Base-by-base conservation (phyloP, 345 rosid genomes). In the Aquilaria malaccensis region DNA sequence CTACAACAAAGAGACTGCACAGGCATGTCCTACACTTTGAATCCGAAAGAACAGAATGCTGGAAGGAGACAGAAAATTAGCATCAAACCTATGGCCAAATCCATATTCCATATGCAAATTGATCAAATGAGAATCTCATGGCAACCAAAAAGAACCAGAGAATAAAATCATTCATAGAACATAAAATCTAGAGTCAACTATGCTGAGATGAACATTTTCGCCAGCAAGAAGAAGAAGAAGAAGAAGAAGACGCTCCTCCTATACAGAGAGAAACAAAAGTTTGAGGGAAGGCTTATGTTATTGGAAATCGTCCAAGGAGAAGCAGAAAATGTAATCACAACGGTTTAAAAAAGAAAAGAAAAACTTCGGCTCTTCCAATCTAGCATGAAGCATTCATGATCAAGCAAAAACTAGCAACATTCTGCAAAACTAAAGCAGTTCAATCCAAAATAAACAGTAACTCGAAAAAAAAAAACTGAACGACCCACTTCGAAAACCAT, bases 11-110 rank as follows among this genome's bases (percentile, higher is more conserved):
- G 50, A 83, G 55, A 60, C 77, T 81, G 66, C 76, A 81, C 55
- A 91, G 68, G 69, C 84, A 82, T 37, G 91, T 74, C 61, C 83
- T 79, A 65, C 71, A 70, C 79, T 74, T 82, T 2, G 81, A 63
- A 64, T 77, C 79, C 22, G 78, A 78, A 43, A 69, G 75, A 15
- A 54, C 56, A 62, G 70, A 68, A 67, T 33, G 76, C 89, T 84
- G 80, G 67, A 66, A 70, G 0, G 10, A 47, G 10, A 58, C 30
- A 63, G 41, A 51, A 33, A 10, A 41, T 37, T 0, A 3, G 7
- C 7, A 37, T 37, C 43, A 37, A 37, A 37, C 22, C 1, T 37
- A 37, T 37, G 7, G 43, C 43, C 5, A 7, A 7, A 55, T 52
- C 53, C 49, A 7, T 7, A 46, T 33, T 31, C 33, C n/a, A 43